A percentile compares a stretch with the other conserved stretches of the same genome.
Conservation (phyloP, 163 green algal genomes). For the Scenedesmus sp. region DNA sequence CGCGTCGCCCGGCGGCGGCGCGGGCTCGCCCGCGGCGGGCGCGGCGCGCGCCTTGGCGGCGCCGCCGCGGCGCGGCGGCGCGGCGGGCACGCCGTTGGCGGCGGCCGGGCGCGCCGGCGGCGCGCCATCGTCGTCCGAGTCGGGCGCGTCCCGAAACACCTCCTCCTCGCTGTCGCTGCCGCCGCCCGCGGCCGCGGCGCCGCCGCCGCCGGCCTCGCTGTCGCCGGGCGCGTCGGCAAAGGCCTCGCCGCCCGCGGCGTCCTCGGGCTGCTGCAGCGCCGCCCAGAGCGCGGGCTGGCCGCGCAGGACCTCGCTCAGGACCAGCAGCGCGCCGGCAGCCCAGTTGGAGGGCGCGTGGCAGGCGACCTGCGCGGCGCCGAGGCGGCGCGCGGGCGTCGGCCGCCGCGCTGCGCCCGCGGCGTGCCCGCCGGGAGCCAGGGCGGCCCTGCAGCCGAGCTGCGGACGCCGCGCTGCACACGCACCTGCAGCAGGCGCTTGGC, state of each 20-base stretch:
- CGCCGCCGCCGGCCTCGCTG: constrained; percentile 19
- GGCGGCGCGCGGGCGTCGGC: too few relatives aligned
- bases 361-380: constrained; percentile 17
- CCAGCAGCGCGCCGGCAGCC: constrained; percentile 89
- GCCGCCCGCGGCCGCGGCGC: background rate
- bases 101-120: too few relatives aligned
- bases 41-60: too few relatives aligned
- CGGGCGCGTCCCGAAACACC: constrained; percentile 61
- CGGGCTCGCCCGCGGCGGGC: too few relatives aligned
- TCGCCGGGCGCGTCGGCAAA: constrained; percentile 46
- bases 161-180: constrained; percentile 53
- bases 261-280: constrained; percentile 76
- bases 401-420: too few relatives aligned
- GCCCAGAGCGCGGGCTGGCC: constrained; percentile 75
- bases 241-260: constrained; percentile 40
- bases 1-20: background rate
- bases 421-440: too few relatives aligned
- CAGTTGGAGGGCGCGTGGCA: constrained; percentile 71
- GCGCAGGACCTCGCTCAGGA: constrained; percentile 83
- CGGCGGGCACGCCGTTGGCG: too few relatives aligned
- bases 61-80: too few relatives aligned
- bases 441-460: background rate
- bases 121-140: background rate
- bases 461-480: too few relatives aligned
- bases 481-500: constrained; percentile 93